Percentiles rank a stretch among this genome's conserved stretches.
Evolutionary conservation across 208 protist species (phyloP).

Genomic region (Leptomonas seymouri): DNA sequence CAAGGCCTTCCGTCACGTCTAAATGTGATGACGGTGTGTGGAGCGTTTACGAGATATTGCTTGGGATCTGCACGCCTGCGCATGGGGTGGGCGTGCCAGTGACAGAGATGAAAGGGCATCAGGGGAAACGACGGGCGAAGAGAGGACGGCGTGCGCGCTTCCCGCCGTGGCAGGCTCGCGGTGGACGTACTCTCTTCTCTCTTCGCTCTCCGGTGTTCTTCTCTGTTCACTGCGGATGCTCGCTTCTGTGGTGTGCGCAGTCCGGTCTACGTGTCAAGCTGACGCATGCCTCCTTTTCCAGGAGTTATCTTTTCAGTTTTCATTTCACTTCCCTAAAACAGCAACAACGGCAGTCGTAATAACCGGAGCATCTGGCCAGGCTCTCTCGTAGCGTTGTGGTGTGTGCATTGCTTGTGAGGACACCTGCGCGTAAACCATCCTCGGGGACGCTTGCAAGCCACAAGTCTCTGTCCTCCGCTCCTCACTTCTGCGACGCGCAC

Average conservation of each 20-base stretch:
- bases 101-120: background rate
- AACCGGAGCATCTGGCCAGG: background rate
- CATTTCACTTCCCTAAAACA: slow-evolving; percentile 15
- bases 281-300: slow-evolving; percentile 3
- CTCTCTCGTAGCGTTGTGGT: background rate
- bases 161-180: too few relatives aligned
- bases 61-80: slow-evolving; percentile 16
- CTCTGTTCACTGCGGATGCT: background rate
- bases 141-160: background rate
- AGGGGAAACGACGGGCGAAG: background rate
- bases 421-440: too few relatives aligned
- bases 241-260: slow-evolving; percentile 1
- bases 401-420: background rate
- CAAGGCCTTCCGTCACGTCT: slow-evolving; percentile 86
- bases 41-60: slow-evolving; percentile 6
- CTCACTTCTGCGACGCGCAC: background rate
- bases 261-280: slow-evolving; percentile 21
- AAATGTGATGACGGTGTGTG: slow-evolving; percentile 8
- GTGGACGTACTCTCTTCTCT: background rate
- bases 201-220: background rate
- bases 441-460: background rate
- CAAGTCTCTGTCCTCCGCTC: background rate
- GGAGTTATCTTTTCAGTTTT: slow-evolving; percentile 14
- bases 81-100: background rate
- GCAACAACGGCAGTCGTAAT: background rate